Conservation (phyloP, 768 basidiomycete species). For the Infundibulicybe gibba region DNA sequence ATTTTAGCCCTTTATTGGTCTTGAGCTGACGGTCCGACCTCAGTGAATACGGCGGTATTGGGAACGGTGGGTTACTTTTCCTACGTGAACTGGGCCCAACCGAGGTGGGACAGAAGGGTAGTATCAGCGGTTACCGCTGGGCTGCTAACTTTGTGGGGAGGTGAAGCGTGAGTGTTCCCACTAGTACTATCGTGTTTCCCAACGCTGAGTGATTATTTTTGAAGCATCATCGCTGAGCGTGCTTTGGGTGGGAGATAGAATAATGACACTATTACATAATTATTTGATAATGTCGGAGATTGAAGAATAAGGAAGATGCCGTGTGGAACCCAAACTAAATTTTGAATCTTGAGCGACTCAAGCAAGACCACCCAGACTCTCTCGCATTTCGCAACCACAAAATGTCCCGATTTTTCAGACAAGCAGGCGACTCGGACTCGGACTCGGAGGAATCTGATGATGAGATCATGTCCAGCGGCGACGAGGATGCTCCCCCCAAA, state of each 20-base stretch:
- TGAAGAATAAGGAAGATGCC: too few relatives aligned
- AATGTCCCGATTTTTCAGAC: conserved; percentile 91
- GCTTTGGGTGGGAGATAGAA: too few relatives aligned
- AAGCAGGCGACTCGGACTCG: conserved; percentile 78
- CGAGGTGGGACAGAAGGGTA: conserved; percentile 59
- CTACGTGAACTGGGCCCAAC: conserved; percentile 63
- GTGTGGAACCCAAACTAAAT: too few relatives aligned
- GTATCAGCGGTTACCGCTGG: conserved; percentile 58
- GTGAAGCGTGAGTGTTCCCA: conserved; percentile 66
- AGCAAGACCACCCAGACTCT: too few relatives aligned
- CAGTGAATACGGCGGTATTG: conserved; percentile 63
- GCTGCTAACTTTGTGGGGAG: conserved; percentile 55
- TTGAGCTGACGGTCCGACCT: neutral
- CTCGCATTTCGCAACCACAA: neutral
- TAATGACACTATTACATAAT: too few relatives aligned
- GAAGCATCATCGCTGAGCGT: too few relatives aligned
- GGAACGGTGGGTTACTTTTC: conserved; percentile 60
- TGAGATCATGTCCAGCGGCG: conserved; percentile 74
- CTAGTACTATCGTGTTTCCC: too few relatives aligned
- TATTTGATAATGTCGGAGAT: too few relatives aligned
- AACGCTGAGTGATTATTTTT: too few relatives aligned
- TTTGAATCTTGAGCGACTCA: too few relatives aligned
- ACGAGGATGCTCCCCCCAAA: conserved; percentile 53
- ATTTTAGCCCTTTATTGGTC: neutral
- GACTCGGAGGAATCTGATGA: conserved; percentile 73